A percentile compares a stretch with the other conserved stretches of the same genome.
Conservation (phyloP, 768 basidiomycete species). For the Termitomyces titanicus region DNA sequence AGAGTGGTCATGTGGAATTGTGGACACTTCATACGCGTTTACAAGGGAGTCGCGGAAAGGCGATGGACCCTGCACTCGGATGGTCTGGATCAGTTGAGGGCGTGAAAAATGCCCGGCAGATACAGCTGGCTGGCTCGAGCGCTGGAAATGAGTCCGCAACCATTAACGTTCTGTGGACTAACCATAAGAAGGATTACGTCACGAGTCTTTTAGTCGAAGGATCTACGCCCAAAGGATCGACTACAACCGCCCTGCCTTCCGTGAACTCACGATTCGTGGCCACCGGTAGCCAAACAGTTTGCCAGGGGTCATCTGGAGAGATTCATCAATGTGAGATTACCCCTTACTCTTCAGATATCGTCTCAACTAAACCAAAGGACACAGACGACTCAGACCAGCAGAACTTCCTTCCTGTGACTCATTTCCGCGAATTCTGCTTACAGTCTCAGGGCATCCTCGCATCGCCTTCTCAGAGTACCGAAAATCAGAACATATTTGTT, state of each 20-base stretch:
- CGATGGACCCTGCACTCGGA: constrained; percentile 49
- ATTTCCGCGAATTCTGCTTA: constrained; percentile 62
- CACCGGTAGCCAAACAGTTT: constrained; percentile 26
- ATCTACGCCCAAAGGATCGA: background rate
- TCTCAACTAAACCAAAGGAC: background rate
- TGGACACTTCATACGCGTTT: constrained; percentile 69
- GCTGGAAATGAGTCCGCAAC: constrained; percentile 12
- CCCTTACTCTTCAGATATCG: background rate
- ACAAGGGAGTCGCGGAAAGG: constrained; percentile 50
- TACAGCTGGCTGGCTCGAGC: constrained; percentile 16
- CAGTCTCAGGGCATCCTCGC: constrained; percentile 31
- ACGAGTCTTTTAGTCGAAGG: constrained; percentile 22
- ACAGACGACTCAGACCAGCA: constrained; percentile 18
- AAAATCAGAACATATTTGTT: constrained; percentile 38
- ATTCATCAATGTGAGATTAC: constrained; percentile 40
- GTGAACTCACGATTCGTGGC: constrained; percentile 48
- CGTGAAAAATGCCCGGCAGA: constrained; percentile 30
- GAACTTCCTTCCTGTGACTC: constrained; percentile 21
- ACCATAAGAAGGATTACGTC: constrained; percentile 29
- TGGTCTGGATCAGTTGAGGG: constrained; percentile 31
- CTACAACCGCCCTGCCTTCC: constrained; percentile 26
- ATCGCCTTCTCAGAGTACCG: constrained; percentile 11
- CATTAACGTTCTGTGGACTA: constrained; percentile 39
- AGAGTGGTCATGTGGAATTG: constrained; percentile 61
- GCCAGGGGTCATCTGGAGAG: constrained; percentile 46